A percentile compares a stretch with the other conserved stretches of the same genome.
Evolutionary conservation across 2,329 filamentous ascomycete genomes (phyloP).

Genomic region (Aspergillus alliaceus): DNA sequence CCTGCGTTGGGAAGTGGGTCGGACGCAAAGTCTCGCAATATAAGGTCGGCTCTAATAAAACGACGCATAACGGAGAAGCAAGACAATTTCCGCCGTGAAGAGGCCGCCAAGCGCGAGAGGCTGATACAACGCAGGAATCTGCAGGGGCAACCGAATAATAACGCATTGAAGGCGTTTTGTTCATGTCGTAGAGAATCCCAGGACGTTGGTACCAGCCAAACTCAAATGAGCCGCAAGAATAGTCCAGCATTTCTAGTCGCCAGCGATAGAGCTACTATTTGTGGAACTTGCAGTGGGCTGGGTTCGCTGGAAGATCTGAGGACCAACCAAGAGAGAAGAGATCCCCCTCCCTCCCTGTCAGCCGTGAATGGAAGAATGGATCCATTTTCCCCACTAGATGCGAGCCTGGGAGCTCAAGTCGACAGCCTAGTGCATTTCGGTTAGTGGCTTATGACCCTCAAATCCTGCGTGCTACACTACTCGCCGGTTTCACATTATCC

Average conservation of each 20-base stretch:
- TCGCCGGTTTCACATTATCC: neutral
- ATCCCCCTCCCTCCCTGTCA: neutral
- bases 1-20: neutral
- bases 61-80: neutral
- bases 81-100: neutral
- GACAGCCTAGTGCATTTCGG: neutral
- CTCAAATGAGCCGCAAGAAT: neutral
- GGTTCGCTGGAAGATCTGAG: neutral
- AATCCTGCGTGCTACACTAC: neutral
- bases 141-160: neutral
- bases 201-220: neutral
- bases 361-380: neutral
- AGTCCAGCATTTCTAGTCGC: neutral
- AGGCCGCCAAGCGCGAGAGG: neutral
- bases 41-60: neutral
- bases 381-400: conserved; percentile 1
- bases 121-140: neutral
- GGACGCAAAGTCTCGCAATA: neutral
- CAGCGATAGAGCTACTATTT: neutral
- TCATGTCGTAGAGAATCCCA: neutral
- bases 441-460: neutral
- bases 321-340: neutral
- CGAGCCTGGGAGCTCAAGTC: neutral
- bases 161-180: neutral
- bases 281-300: neutral